Evolutionary conservation across 2,329 filamentous ascomycete genomes (phyloP).

Genomic region (Aspergillus pseudoterreus): DNA sequence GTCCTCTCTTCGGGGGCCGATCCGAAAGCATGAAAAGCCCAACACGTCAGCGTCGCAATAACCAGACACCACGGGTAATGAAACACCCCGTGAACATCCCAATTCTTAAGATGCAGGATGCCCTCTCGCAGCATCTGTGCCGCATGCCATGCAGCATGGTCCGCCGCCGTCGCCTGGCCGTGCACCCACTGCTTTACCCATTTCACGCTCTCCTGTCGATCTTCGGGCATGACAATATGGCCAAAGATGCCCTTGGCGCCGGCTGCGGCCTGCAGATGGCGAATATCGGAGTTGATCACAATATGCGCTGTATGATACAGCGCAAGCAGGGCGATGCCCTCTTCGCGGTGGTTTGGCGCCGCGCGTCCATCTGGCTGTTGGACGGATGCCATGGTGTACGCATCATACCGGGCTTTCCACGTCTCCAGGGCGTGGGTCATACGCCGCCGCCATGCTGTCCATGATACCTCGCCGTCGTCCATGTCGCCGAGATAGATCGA

Average conservation of each 20-base stretch:
- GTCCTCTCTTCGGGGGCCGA: neutral
- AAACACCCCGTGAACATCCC: neutral
- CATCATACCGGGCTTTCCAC: constrained; percentile 4
- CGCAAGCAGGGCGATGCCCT: neutral
- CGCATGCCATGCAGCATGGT: neutral
- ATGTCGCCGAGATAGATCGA: neutral
- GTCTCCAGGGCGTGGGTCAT: neutral
- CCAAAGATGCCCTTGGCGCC: constrained; percentile 1
- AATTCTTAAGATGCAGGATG: neutral
- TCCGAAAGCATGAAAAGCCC: neutral
- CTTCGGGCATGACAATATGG: neutral
- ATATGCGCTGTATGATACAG: constrained; percentile 2
- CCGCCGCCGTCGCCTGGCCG: neutral
- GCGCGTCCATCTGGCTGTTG: neutral
- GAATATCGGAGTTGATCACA: constrained; percentile 1
- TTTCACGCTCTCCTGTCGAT: neutral
- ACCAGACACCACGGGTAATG: constrained; percentile 1
- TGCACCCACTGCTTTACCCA: neutral
- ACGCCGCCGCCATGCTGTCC: neutral
- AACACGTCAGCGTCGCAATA: constrained; percentile 1
- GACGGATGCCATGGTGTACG: neutral
- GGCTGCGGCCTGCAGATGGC: neutral
- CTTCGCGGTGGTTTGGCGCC: neutral
- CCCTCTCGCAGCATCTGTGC: constrained; percentile 2
- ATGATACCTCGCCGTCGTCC: neutral